A percentile compares a stretch with the other conserved stretches of the same genome.
These are phyloP conservation scores for Inonotus obliquus DNA, from an alignment of 1,284 basidiomycete species.

Conservation along the genomic window DNA sequence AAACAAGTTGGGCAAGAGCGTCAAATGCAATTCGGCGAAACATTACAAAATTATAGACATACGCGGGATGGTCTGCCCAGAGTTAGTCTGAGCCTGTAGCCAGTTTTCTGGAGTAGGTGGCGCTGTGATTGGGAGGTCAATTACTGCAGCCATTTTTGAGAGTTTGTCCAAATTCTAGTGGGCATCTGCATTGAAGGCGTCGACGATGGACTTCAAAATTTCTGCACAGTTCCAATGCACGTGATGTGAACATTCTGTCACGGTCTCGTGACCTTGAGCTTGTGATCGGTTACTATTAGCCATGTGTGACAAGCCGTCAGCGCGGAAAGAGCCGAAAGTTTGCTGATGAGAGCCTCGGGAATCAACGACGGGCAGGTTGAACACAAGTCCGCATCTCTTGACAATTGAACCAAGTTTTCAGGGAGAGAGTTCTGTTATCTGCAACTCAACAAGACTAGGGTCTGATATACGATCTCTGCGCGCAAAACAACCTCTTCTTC, in stretches of 20 bases:
- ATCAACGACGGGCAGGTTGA: neutral
- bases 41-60: neutral
- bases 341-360: neutral
- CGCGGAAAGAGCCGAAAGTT: neutral
- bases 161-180: neutral
- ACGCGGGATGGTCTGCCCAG: conserved; percentile 14
- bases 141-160: conserved; percentile 17
- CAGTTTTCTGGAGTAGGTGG: conserved; percentile 14
- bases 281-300: too few species aligned
- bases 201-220: neutral
- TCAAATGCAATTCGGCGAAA: neutral
- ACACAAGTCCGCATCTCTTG: neutral
- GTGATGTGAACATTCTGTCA: neutral
- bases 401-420: neutral
- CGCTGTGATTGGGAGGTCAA: conserved; percentile 13
- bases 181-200: too few species aligned
- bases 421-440: neutral
- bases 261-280: neutral
- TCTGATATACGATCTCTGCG: neutral
- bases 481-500: neutral
- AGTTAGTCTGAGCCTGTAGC: conserved; percentile 2
- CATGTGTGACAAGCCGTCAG: too few species aligned
- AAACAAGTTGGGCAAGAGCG: neutral
- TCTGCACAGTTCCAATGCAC: neutral
- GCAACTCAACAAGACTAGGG: neutral